Base-by-base conservation (phyloP, 108 stramenopile species). In the Parietichytrium sp. region DNA sequence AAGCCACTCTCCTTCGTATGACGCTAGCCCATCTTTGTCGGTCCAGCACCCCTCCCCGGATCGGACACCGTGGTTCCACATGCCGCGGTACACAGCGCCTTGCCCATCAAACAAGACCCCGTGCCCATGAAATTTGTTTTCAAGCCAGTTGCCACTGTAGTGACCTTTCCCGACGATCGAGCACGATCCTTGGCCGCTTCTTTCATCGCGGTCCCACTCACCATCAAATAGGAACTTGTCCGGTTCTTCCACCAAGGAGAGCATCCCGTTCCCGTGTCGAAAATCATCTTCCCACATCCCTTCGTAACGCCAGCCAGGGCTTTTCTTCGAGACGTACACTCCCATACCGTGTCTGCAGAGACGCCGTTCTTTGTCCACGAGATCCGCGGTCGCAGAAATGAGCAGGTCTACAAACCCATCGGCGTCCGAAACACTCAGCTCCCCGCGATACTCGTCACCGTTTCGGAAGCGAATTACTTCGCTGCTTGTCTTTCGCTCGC, bases 361-460 rank as follows among this genome's bases (percentile, higher is more conserved):
- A 42, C 61, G 61, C 10, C 36, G 38, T 25, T 45, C 61, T 1
- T 16, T 23, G 38, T 15, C 52, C 52, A 6, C 27, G 18, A 50
- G n/a, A 50, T 50, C n/a, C 16, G 18, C 18, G 49, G 49, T 18
- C n/a, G 49, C 49, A 18, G 16, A 16, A 50, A 18, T 10, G 25
- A 45, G 15, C 10, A 72, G 61, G 3, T 72, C 61, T 6, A 72
- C 33, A n/a, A 72, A 72, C 23, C 61, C 61, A 27, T 72, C 61
- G 38, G 33, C 61, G 20, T 72, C 61, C 10, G 38, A 45, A 13
- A 72, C 25, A 42, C 36, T 33, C 10, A 72, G 36, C 61, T 72
- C 61, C 23, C 61, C 61, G 33, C 61, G 61, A 42, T 72, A 72
- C 42, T 72, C 61, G 45, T 72, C 61, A n/a, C 61, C 61, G 45